These are phyloP conservation scores for Basidiobolus meristosporus DNA, from an alignment of 371 early-diverging fungal species.

Conservation along the genomic window DNA sequence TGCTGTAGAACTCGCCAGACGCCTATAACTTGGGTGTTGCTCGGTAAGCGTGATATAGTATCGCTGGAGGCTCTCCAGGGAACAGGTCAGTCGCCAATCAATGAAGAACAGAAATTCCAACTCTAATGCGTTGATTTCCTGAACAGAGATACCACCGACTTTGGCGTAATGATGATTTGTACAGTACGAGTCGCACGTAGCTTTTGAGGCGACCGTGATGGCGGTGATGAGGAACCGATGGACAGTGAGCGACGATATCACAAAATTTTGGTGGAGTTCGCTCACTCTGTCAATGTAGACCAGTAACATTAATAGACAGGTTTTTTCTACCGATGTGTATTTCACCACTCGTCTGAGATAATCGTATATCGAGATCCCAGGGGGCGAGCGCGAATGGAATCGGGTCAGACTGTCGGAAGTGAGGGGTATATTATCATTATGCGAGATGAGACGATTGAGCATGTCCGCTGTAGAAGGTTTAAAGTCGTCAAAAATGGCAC, in stretches of 20 bases:
- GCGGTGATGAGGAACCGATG: conserved; percentile 92
- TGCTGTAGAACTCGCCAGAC: too few species aligned
- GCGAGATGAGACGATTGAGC: conserved; percentile 44
- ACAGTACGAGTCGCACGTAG: conserved; percentile 66
- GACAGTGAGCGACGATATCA: conserved; percentile 79
- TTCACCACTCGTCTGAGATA: conserved; percentile 69
- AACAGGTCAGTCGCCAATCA: conserved; percentile 71
- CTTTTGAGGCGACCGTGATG: conserved; percentile 75
- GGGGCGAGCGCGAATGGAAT: conserved; percentile 88
- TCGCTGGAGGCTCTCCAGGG: conserved; percentile 55
- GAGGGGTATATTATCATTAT: conserved; percentile 79
- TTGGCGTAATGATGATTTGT: conserved; percentile 81
- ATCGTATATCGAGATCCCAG: conserved; percentile 64
- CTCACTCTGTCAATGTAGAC: conserved; percentile 87
- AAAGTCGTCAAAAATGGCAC: too few species aligned
- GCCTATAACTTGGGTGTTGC: too few species aligned
- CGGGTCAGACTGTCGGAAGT: conserved; percentile 69
- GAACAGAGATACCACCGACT: conserved; percentile 84
- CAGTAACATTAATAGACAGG: conserved; percentile 72
- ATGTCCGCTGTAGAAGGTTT: conserved; percentile 35
- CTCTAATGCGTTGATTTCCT: conserved; percentile 86
- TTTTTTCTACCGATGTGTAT: conserved; percentile 79
- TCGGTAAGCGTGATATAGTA: conserved; percentile 67
- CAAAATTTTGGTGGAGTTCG: conserved; percentile 55
- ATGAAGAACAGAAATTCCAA: conserved; percentile 73